These are phyloP conservation scores for Pseudogymnoascus sp. DNA, from an alignment of 2,329 filamentous ascomycete species.

Conservation along the genomic window DNA sequence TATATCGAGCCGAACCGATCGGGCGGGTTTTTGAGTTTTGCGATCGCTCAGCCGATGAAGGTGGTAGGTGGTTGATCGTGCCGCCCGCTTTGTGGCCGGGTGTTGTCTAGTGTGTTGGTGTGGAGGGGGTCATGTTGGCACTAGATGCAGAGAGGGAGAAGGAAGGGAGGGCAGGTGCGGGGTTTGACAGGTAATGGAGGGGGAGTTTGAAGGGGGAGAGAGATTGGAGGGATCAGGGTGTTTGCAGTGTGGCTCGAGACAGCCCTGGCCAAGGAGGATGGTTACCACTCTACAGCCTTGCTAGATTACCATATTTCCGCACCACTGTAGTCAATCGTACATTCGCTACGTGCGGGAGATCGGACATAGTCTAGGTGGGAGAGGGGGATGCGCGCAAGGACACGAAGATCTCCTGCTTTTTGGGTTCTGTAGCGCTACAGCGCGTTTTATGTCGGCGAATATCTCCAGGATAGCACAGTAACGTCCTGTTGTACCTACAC, in stretches of 20 bases:
- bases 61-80: not conserved
- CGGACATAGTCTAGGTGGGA: not conserved
- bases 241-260: not conserved
- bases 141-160: not conserved
- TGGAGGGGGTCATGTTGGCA: not conserved
- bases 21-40: not conserved
- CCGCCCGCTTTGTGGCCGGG: not conserved
- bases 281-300: not conserved
- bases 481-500: not conserved
- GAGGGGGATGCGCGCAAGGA: not conserved
- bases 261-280: not conserved
- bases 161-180: not conserved
- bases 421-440: not conserved
- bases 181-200: not conserved
- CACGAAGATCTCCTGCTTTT: not conserved
- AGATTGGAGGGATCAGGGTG: not conserved
- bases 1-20: not conserved
- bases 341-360: not conserved
- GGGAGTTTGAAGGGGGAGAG: not conserved
- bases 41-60: not conserved
- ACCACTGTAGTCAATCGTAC: not conserved
- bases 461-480: not conserved
- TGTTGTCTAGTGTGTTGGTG: not conserved
- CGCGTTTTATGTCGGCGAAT: not conserved
- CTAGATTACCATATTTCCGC: not conserved